phyloP scores from a whole-genome alignment of 176 grass and related monocot genomes.

The Urochloa ruziziensis region DNA sequence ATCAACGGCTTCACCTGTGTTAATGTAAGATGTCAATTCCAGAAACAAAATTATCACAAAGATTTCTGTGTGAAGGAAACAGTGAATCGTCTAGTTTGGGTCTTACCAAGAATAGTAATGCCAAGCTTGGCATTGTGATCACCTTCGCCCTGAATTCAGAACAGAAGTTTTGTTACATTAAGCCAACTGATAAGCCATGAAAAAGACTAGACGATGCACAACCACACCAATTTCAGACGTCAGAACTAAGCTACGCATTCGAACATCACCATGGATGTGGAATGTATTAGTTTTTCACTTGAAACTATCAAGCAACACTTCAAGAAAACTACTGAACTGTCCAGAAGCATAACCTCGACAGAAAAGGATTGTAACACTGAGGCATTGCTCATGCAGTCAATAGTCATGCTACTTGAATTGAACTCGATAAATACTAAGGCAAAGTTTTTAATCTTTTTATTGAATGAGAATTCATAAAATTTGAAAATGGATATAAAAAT shows the following conservation, averaged over 20 bases:
- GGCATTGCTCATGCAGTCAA: not conserved
- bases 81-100: not conserved
- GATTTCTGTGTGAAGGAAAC: not conserved
- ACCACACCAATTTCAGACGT: not conserved
- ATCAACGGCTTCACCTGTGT: conserved; percentile 81
- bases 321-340: not conserved
- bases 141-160: conserved; percentile 72
- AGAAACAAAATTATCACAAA: conserved; percentile 1
- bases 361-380: not conserved
- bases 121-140: conserved; percentile 97
- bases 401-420: conserved; percentile 11
- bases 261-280: not conserved
- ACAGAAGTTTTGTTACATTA: conserved; percentile 13
- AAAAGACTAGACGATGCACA: not conserved
- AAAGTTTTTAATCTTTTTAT: not conserved
- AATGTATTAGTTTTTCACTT: conserved; percentile 9
- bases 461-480: not conserved
- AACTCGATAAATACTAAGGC: not conserved
- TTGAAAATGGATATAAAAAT: conserved; percentile 5
- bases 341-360: not conserved
- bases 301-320: not conserved
- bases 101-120: conserved; percentile 96
- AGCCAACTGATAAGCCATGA: not conserved
- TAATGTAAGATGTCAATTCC: conserved; percentile 25
- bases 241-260: not conserved